These are phyloP conservation scores for Forsythia viridissima DNA, from an alignment of 257 asterid genomes.

Conservation along the genomic window DNA sequence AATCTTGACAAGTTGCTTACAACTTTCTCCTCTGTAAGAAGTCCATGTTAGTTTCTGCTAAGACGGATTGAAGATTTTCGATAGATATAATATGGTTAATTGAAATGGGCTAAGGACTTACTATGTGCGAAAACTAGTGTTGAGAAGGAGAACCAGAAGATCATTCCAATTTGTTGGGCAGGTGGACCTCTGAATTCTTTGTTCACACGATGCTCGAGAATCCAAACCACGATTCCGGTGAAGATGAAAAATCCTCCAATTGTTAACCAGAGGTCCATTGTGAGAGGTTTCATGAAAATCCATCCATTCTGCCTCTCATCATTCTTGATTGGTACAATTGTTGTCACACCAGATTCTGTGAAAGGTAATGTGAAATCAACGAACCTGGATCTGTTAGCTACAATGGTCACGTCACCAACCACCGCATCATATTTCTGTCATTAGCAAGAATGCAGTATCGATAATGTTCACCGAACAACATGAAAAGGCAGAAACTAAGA, in stretches of 20 bases:
- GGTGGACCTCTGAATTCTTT: constrained; percentile 50
- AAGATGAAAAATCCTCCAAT: constrained; percentile 43
- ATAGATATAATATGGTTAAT: neutral
- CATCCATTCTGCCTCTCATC: constrained; percentile 42
- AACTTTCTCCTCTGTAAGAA: constrained; percentile 53
- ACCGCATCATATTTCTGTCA: constrained; percentile 30
- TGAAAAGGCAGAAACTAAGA: neutral
- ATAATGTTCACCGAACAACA: neutral
- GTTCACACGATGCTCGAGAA: constrained; percentile 50
- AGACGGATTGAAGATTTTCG: neutral
- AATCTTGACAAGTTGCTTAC: constrained; percentile 51
- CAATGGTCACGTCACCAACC: constrained; percentile 44
- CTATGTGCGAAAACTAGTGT: constrained; percentile 60
- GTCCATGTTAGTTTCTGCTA: neutral
- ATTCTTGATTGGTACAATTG: constrained; percentile 37
- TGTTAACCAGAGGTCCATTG: constrained; percentile 45
- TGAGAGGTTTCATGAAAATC: constrained; percentile 55
- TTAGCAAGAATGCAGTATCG: neutral
- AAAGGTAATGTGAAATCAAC: constrained; percentile 47
- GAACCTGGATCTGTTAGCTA: constrained; percentile 29
- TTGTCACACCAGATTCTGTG: constrained; percentile 38
- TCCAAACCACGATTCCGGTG: constrained; percentile 56
- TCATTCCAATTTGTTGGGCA: constrained; percentile 48
- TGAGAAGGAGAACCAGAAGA: constrained; percentile 57
- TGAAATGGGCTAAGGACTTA: constrained; percentile 29